phyloP scores from a whole-genome alignment of 2,329 filamentous ascomycete species.

The Pseudogymnoascus pannorum region DNA sequence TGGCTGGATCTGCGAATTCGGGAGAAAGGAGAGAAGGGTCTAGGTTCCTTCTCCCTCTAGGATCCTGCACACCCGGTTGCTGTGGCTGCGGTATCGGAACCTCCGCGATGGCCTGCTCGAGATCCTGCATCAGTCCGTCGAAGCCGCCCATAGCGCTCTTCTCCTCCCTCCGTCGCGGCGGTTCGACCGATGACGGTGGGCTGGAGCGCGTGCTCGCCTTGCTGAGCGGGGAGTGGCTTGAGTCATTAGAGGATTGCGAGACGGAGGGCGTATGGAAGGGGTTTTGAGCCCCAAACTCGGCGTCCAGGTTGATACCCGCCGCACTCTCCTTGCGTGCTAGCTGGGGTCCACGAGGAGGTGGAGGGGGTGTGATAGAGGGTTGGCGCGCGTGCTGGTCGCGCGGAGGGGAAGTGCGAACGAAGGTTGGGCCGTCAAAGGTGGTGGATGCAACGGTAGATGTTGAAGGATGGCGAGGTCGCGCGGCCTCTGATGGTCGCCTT shows the following conservation, averaged over 20 bases:
- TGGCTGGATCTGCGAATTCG: constrained; percentile 41
- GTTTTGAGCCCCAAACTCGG: constrained; percentile 54
- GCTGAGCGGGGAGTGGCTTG: constrained; percentile 51
- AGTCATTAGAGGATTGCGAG: constrained; percentile 59
- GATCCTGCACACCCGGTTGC: background rate
- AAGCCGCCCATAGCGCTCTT: background rate
- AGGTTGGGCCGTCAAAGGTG: background rate
- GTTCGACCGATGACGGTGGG: constrained; percentile 38
- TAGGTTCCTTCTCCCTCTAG: constrained; percentile 1
- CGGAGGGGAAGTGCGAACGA: background rate
- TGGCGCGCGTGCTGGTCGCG: background rate
- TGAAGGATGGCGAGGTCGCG: background rate
- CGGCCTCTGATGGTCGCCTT: background rate
- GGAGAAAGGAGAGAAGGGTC: constrained; percentile 22
- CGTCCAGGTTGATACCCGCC: constrained; percentile 44
- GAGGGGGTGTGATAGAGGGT: background rate
- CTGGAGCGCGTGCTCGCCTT: constrained; percentile 57
- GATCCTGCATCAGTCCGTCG: background rate
- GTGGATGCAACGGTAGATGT: background rate
- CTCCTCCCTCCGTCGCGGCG: background rate
- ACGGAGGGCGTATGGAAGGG: constrained; percentile 57
- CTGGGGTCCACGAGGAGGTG: constrained; percentile 18
- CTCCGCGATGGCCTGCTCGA: background rate
- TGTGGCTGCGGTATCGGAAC: background rate
- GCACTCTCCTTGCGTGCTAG: background rate